Evolutionary conservation across 2,329 filamentous ascomycete genomes (phyloP), one percentile per base, ranked within the genome.

Genomic region (Diaporthe sp.): DNA sequence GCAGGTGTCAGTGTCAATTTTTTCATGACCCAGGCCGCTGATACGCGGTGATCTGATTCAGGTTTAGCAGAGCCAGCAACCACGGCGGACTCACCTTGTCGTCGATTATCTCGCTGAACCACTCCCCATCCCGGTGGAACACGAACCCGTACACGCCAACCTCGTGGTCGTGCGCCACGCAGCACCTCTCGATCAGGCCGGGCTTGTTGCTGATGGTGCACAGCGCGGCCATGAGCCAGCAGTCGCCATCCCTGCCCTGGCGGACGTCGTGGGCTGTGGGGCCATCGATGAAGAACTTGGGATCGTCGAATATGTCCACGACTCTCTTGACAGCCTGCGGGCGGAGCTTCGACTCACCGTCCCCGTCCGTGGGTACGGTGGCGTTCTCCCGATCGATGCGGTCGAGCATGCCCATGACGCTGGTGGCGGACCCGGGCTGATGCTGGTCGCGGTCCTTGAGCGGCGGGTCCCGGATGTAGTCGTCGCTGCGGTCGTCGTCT

Each of bases 71-170:
- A 19, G n/a, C 9, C 34, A 55, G 17, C 8, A 42, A 34, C 10
- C 55, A 42, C n/a, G 10, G 5, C 9, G 67, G 0, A 73, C 79
- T 73, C 78, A 86, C 84, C 78, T 89, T 89, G 79, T 91, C 89
- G 73, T 90, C 89, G 55, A 90, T 89, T 78, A 90, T 89, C 81
- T 89, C 88, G 1, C 87, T 90, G 78, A 89, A 85, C 88, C 94
- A 96, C 82, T 94, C 93, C 28, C 94, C 94, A 79, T 96, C 94
- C 78, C 94, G 90, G 83, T 94, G 91, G 81, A 97, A 96, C 15
- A 97, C 94, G 78, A 97, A 97, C 1, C 95, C 95, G 79, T 97
- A 97, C 1, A 96, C 94, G 17, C 94, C 94, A 4, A 95, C 91
- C 44, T 90, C 87, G 81, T 94, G 90, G 78, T 97, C 91, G 17